Evolutionary conservation across 192 early-diverging fungal genomes (phyloP), one percentile per base, ranked within the genome.

Genomic region (Pecoramyces ruminantium): DNA sequence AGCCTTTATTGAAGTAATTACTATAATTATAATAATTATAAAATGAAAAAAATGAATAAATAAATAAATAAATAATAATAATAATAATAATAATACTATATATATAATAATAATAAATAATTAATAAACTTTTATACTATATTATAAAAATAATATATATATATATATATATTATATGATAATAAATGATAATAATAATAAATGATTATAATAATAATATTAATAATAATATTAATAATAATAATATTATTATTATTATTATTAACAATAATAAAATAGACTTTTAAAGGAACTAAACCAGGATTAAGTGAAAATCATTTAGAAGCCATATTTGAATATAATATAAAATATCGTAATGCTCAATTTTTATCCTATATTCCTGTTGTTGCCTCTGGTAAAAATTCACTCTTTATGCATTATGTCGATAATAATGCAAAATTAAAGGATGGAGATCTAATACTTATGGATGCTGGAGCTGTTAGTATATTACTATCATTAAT

Each of bases 331-430:
- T 89, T 96, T 78, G 95, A 95, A 77, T 92, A 90, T 83, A 87
- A 92, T 29, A 91, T 90, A 78, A 82, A 88, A 78, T 86, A 86
- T 84, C 83, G 88, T 29, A 92, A 92, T 8, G 91, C 89, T 1
- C 88, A 86, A 38, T 88, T 90, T 39, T 85, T 96, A 29, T 93
- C 95, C 21, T 99, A 99, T 85, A 95, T 99, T 28, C 97, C 97
- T 3, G 97, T 99, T 8, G 95, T 99, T 28, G 97, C 96, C 0
- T 90, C 93, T 14, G 97, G 96, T 38, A 86, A 87, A 77, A 97
- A 97, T 83, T 96, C 96, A 13, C 83, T 97, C 81, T 92, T 92
- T 21, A 88, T 99, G 90, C 97, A 99, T 83, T 99, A 99, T 87
- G 96, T 98, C 38, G 86, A 92, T 80, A 99, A 99, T 84, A 89